Evolutionary conservation across 2,329 filamentous ascomycete species (phyloP).

Genomic region (Cordyceps pruinosa): DNA sequence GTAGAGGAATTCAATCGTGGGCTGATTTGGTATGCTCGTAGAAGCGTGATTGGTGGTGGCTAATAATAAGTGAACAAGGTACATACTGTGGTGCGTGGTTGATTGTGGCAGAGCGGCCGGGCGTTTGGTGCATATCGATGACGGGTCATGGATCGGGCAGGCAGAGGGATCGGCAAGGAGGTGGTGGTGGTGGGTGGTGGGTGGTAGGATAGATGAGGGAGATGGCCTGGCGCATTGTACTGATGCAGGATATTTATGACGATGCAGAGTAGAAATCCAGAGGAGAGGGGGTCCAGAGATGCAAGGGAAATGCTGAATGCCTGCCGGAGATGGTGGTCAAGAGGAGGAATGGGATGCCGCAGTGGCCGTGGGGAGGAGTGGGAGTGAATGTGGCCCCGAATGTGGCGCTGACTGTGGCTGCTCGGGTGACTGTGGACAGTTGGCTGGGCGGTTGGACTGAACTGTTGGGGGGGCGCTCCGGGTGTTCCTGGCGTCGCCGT

Average conservation of each 20-base stretch:
- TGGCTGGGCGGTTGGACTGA: not conserved
- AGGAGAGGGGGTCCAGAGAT: not conserved
- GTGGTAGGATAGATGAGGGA: not conserved
- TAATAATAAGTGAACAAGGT: no score
- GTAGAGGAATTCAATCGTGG: no score
- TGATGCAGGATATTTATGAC: no score
- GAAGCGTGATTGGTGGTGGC: no score
- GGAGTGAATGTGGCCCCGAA: no score
- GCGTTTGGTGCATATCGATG: not conserved
- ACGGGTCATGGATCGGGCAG: not conserved
- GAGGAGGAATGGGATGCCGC: no score
- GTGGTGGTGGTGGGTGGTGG: not conserved
- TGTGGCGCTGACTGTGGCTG: not conserved
- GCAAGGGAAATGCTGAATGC: not conserved
- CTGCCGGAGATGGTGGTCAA: not conserved
- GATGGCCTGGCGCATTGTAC: no score
- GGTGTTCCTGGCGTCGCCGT: not conserved
- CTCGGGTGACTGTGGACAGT: not conserved
- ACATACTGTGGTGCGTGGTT: not conserved
- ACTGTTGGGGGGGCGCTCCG: not conserved
- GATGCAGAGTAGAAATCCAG: no score
- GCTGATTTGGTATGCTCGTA: no score
- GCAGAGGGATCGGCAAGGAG: not conserved
- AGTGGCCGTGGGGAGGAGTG: no score
- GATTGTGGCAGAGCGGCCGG: not conserved